These are phyloP conservation scores for Jamesozyma jinghongensis DNA, from an alignment of 805 yeast genomes.

Conservation along the genomic window DNA sequence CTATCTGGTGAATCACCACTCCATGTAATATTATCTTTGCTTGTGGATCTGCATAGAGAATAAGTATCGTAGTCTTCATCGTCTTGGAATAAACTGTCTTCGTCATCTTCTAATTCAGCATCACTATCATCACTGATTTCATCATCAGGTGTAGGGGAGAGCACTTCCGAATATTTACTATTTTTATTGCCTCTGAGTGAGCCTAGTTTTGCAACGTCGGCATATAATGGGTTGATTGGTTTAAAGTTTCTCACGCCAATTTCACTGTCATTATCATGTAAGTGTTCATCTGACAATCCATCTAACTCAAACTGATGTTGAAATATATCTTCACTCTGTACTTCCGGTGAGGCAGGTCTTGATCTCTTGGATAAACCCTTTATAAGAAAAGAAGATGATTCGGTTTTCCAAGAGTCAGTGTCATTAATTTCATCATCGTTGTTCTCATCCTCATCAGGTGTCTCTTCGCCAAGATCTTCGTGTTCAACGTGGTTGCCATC, in stretches of 20 bases:
- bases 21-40: slow-evolving; percentile 28
- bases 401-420: background rate
- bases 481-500: background rate
- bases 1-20: slow-evolving; percentile 21
- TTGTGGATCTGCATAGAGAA: slow-evolving; percentile 26
- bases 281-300: slow-evolving; percentile 16
- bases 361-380: slow-evolving; percentile 10
- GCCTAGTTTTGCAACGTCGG: slow-evolving; percentile 25
- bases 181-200: slow-evolving; percentile 11
- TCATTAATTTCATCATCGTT: slow-evolving; percentile 3
- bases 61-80: slow-evolving; percentile 30
- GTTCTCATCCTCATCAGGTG: slow-evolving; percentile 14
- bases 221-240: slow-evolving; percentile 49
- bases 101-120: slow-evolving; percentile 11
- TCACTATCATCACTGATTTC: slow-evolving; percentile 11
- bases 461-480: background rate
- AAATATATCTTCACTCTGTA: slow-evolving; percentile 24
- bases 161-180: slow-evolving; percentile 15
- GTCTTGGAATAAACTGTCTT: slow-evolving; percentile 17
- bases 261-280: slow-evolving; percentile 35
- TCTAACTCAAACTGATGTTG: slow-evolving; percentile 39
- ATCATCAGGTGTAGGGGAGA: slow-evolving; percentile 9
- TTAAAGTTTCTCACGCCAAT: slow-evolving; percentile 68
- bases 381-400: slow-evolving; percentile 7
- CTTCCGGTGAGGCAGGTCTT: slow-evolving; percentile 10